Conservation (phyloP, 192 early-diverging fungal genomes). For the Rhizoclosmatium globosum region DNA sequence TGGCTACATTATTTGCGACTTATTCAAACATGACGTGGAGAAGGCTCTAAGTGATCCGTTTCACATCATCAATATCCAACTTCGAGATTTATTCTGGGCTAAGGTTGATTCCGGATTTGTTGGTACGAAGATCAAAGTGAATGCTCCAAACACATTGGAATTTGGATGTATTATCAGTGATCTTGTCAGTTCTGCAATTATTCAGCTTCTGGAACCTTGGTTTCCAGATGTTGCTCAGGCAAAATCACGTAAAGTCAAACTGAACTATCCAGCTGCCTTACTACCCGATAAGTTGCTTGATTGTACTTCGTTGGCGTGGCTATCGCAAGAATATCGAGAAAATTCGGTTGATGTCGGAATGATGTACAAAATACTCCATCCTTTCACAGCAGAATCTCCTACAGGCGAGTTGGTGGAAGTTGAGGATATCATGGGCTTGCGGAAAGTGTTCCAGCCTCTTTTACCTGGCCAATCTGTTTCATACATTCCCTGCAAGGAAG, state of each 20-base stretch:
- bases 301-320: not conserved
- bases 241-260: not conserved
- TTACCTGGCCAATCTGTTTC: not conserved
- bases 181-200: not conserved
- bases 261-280: not conserved
- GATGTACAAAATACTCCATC: slow-evolving; percentile 10
- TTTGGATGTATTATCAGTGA: not conserved
- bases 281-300: not conserved
- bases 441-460: not conserved
- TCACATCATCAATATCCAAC: not conserved
- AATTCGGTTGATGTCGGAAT: not conserved
- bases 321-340: not conserved
- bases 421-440: not conserved
- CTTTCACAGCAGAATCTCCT: not conserved
- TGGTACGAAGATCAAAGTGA: not conserved
- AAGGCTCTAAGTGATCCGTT: not conserved
- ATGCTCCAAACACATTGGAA: not conserved
- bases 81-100: not conserved
- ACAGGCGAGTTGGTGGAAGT: not conserved
- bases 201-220: not conserved
- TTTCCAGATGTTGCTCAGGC: not conserved
- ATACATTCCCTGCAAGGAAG: not conserved
- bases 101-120: not conserved
- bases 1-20: not conserved
- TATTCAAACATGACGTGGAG: not conserved